phyloP scores from a whole-genome alignment of 192 early-diverging fungal genomes.

The Bifiguratus adelaidae region DNA sequence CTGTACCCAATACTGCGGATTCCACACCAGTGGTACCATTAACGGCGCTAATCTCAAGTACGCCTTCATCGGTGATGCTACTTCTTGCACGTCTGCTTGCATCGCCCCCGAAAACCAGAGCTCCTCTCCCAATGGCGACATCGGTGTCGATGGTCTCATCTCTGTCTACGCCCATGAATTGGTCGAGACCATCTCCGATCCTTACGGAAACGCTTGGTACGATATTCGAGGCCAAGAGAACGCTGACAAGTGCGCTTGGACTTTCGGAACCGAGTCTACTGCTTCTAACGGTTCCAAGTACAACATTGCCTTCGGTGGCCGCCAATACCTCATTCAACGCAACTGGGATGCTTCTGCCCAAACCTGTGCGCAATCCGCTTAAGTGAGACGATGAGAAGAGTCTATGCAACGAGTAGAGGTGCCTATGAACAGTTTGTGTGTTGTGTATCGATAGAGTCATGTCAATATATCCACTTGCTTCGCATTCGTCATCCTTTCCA shows the following conservation, averaged over 20 bases:
- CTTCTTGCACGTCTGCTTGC: background rate
- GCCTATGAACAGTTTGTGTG: no score
- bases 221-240: constrained; percentile 18
- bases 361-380: constrained; percentile 2
- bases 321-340: constrained; percentile 13
- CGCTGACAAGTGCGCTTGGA: constrained; percentile 17
- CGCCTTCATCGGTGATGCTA: constrained; percentile 5
- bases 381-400: no score
- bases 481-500: no score
- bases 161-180: constrained; percentile 21
- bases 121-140: constrained; percentile 11
- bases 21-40: constrained; percentile 3
- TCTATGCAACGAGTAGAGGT: no score
- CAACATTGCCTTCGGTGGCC: constrained; percentile 14
- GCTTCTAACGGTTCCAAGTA: constrained; percentile 8
- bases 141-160: constrained; percentile 24
- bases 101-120: constrained; percentile 1
- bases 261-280: constrained; percentile 4
- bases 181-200: constrained; percentile 13
- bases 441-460: no score
- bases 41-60: constrained; percentile 1
- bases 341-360: constrained; percentile 15
- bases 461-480: no score
- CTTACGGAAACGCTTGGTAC: constrained; percentile 13
- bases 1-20: constrained; percentile 5